Percentiles rank a stretch among this genome's conserved stretches.
Evolutionary conservation across 768 basidiomycete species (phyloP).

Genomic region (Hypholoma fasciculare): DNA sequence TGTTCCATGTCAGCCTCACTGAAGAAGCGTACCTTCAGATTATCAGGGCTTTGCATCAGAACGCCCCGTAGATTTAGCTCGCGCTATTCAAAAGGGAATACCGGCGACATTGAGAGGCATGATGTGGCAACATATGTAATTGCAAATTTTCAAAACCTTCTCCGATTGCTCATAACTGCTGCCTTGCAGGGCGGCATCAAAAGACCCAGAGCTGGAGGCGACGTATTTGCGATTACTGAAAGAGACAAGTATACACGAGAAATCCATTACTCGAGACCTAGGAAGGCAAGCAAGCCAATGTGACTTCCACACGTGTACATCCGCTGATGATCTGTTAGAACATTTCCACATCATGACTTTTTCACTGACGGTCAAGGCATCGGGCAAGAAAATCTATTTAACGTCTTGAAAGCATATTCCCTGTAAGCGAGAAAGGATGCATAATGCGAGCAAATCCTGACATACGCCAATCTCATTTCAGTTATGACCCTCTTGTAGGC

Average conservation of each 20-base stretch:
- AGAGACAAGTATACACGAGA: slow-evolving; percentile 86
- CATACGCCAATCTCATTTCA: slow-evolving; percentile 20
- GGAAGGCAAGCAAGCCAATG: slow-evolving; percentile 54
- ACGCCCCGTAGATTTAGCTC: slow-evolving; percentile 74
- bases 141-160: slow-evolving; percentile 7
- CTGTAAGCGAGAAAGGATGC: slow-evolving; percentile 48
- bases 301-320: slow-evolving; percentile 3
- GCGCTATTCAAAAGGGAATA: slow-evolving; percentile 91
- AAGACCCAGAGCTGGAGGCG: slow-evolving; percentile 82
- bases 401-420: slow-evolving; percentile 97
- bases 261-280: slow-evolving; percentile 90
- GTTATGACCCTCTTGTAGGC: slow-evolving; percentile 91
- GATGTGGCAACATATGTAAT: slow-evolving; percentile 94
- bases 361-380: slow-evolving; percentile 94
- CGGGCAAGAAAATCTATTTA: slow-evolving; percentile 97
- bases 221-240: slow-evolving; percentile 83
- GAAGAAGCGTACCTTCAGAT: slow-evolving; percentile 43
- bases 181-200: slow-evolving; percentile 79
- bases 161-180: neutral
- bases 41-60: slow-evolving; percentile 87
- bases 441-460: neutral
- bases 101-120: slow-evolving; percentile 87
- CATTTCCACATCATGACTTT: slow-evolving; percentile 96
- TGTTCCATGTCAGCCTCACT: neutral
- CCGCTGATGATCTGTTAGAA: slow-evolving; percentile 44